phyloP scores from a whole-genome alignment of 2,329 filamentous ascomycete species.

The Zymoseptoria brevis region DNA sequence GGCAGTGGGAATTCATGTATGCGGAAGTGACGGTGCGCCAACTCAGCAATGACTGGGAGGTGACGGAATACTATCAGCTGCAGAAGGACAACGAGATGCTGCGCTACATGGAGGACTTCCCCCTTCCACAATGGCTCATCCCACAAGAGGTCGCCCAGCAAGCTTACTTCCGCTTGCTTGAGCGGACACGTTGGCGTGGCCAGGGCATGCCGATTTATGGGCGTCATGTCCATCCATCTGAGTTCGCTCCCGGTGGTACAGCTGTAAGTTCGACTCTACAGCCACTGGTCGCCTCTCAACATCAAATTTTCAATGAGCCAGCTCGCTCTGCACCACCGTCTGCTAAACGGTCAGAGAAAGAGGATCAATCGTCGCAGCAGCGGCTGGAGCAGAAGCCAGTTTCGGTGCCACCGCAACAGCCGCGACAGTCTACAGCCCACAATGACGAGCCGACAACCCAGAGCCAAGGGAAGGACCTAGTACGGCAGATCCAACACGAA shows the following conservation, averaged over 20 bases:
- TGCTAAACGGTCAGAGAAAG: neutral
- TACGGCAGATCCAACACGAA: neutral
- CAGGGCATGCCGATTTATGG: constrained; percentile 23
- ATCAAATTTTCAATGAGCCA: neutral
- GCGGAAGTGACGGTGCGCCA: constrained; percentile 11
- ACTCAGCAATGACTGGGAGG: constrained; percentile 18
- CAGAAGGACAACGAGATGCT: constrained; percentile 24
- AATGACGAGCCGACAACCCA: neutral
- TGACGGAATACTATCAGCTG: constrained; percentile 24
- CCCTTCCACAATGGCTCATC: constrained; percentile 24
- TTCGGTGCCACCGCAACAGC: neutral
- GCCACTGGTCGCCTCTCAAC: neutral
- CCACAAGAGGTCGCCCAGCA: constrained; percentile 14
- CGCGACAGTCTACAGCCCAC: neutral
- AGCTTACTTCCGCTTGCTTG: constrained; percentile 18
- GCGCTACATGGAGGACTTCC: constrained; percentile 23
- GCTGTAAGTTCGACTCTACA: neutral
- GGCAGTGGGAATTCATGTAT: constrained; percentile 22
- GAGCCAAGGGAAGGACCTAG: neutral
- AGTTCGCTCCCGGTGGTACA: neutral
- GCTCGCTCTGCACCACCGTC: neutral
- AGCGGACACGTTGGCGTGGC: constrained; percentile 21
- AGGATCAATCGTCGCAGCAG: neutral
- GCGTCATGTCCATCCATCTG: constrained; percentile 1
- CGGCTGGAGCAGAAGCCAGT: neutral